Evolutionary conservation across 306 rosid species (phyloP).

Genomic region (Pyrus bretschneideri): DNA sequence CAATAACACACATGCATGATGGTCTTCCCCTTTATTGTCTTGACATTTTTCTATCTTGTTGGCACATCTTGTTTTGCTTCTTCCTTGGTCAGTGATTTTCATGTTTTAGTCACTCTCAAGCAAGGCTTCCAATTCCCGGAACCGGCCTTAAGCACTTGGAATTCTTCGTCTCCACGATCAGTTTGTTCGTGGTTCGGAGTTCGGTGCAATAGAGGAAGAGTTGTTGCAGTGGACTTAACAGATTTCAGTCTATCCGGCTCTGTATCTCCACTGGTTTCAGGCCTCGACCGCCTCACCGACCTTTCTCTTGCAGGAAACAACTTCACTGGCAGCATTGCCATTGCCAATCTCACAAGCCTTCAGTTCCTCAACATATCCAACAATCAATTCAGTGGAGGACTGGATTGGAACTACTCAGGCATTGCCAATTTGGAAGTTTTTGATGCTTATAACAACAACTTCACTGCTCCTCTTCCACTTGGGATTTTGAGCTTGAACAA

Average conservation of each 20-base stretch:
- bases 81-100: conserved; percentile 57
- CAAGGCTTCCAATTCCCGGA: conserved; percentile 52
- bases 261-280: conserved; percentile 50
- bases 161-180: conserved; percentile 35
- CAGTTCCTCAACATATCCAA: conserved; percentile 64
- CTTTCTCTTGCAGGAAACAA: conserved; percentile 76
- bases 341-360: conserved; percentile 43
- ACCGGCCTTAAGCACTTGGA: conserved; percentile 52
- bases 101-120: conserved; percentile 46
- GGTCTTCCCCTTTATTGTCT: conserved; percentile 47
- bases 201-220: conserved; percentile 51
- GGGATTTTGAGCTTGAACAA: conserved; percentile 40
- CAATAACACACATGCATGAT: conserved; percentile 9
- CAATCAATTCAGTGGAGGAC: conserved; percentile 55
- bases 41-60: conserved; percentile 50
- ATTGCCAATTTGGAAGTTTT: conserved; percentile 49
- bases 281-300: conserved; percentile 50
- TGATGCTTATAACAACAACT: conserved; percentile 75
- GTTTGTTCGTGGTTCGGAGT: conserved; percentile 74
- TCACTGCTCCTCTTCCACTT: conserved; percentile 57
- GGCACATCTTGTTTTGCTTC: conserved; percentile 39
- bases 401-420: conserved; percentile 59
- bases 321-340: conserved; percentile 53
- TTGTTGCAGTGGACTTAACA: conserved; percentile 54
- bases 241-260: conserved; percentile 53